These are phyloP conservation scores for Citrus mangshanensis DNA, from an alignment of 345 rosid genomes.

Conservation along the genomic window DNA sequence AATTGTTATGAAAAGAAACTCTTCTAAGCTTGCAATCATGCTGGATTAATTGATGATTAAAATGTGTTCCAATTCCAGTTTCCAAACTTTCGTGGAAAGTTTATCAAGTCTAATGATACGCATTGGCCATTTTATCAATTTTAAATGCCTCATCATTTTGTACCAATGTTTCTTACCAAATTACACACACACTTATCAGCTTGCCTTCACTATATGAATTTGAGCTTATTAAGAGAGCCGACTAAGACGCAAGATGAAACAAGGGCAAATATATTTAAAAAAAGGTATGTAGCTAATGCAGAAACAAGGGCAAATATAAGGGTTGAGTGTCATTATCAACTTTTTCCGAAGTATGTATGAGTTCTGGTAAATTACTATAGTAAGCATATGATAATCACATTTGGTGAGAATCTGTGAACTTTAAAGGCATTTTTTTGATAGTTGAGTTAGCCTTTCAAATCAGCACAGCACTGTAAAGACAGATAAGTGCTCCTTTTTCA, in stretches of 20 bases:
- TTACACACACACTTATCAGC: no score
- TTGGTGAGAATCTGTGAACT: not conserved
- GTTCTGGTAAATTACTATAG: not conserved
- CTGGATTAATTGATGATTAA: not conserved
- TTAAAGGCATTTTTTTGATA: conserved; percentile 7
- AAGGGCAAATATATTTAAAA: not conserved
- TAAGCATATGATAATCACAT: not conserved
- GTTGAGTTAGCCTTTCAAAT: conserved; percentile 27
- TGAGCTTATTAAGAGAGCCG: not conserved
- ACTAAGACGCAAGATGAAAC: not conserved
- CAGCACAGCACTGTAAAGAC: conserved; percentile 12
- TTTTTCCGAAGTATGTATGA: not conserved
- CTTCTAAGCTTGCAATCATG: not conserved
- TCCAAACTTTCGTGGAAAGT: not conserved
- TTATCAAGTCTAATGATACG: conserved; percentile 5
- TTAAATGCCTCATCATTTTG: not conserved
- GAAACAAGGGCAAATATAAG: not conserved
- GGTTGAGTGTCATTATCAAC: not conserved
- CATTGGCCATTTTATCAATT: not conserved
- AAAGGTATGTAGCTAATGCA: not conserved
- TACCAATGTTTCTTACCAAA: not conserved
- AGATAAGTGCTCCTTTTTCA: conserved; percentile 21
- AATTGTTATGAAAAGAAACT: not conserved
- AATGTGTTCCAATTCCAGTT: not conserved
- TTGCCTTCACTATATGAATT: no score